Evolutionary conservation across 345 rosid genomes (phyloP).

Genomic region (Gossypium rotundifolium): DNA sequence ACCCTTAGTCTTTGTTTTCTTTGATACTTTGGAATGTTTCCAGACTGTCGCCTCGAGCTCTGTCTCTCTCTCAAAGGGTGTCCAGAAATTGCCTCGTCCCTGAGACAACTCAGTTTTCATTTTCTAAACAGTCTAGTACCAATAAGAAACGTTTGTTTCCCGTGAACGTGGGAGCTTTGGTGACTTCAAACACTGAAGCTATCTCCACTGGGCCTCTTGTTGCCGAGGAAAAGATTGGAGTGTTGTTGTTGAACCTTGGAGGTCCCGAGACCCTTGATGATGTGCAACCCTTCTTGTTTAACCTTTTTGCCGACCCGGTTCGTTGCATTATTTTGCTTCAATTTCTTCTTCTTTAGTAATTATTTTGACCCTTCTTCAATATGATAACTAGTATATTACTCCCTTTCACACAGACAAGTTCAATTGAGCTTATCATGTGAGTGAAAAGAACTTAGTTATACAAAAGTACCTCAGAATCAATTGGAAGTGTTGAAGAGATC

Average conservation of each 20-base stretch:
- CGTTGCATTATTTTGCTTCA: slow-evolving; percentile 19
- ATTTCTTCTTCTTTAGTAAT: neutral
- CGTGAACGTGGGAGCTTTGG: slow-evolving; percentile 51
- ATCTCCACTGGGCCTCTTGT: slow-evolving; percentile 30
- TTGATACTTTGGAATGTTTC: neutral
- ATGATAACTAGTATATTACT: neutral
- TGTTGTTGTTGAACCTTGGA: slow-evolving; percentile 86
- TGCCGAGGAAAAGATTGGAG: slow-evolving; percentile 67
- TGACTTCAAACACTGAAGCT: slow-evolving; percentile 44
- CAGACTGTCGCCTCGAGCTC: slow-evolving; percentile 40
- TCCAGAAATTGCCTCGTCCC: slow-evolving; percentile 21
- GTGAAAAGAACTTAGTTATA: neutral
- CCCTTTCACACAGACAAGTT: neutral
- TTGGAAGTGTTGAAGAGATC: neutral
- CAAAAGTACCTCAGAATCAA: neutral
- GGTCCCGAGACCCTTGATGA: slow-evolving; percentile 99
- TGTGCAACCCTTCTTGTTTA: slow-evolving; percentile 95
- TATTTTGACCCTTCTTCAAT: neutral
- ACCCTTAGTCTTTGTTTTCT: neutral
- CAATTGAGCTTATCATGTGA: neutral
- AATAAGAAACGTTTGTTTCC: slow-evolving; percentile 27
- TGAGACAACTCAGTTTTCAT: slow-evolving; percentile 14
- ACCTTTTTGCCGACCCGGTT: slow-evolving; percentile 97
- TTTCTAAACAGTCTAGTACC: slow-evolving; percentile 19
- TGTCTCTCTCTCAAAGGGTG: slow-evolving; percentile 35